phyloP scores from a whole-genome alignment of 371 early-diverging fungal genomes.

The Racocetra persica region DNA sequence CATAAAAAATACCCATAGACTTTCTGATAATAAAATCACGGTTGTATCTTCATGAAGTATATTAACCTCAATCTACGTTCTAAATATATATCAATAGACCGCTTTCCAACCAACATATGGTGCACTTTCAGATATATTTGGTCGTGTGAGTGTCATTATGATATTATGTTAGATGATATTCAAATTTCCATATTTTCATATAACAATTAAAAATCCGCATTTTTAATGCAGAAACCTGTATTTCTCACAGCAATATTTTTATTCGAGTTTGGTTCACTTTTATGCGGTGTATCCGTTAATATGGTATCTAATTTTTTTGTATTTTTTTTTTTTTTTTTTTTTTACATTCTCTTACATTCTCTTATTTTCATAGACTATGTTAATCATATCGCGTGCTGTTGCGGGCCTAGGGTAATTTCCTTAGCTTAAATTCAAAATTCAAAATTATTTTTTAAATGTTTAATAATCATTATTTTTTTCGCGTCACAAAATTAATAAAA shows the following conservation, averaged over 20 bases:
- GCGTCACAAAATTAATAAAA: too few relatives aligned
- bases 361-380: constrained; percentile 51
- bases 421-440: neutral
- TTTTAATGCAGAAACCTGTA: constrained; percentile 48
- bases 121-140: constrained; percentile 69
- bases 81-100: constrained; percentile 58
- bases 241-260: constrained; percentile 62
- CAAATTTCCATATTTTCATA: too few relatives aligned
- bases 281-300: constrained; percentile 64
- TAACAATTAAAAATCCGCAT: too few relatives aligned
- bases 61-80: constrained; percentile 67
- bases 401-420: constrained; percentile 15
- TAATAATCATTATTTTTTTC: neutral
- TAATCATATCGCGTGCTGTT: constrained; percentile 31
- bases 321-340: neutral
- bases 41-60: too few relatives aligned
- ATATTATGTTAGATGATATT: too few relatives aligned
- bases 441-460: neutral
- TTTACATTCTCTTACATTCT: neutral
- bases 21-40: too few relatives aligned
- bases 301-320: constrained; percentile 46
- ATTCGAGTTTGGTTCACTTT: constrained; percentile 64
- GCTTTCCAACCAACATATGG: constrained; percentile 60
- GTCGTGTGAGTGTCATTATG: constrained; percentile 51
- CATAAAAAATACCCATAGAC: too few relatives aligned